Percentiles rank a stretch among this genome's conserved stretches.
phyloP scores from a whole-genome alignment of 345 rosid species.

The Brassica cretica region DNA sequence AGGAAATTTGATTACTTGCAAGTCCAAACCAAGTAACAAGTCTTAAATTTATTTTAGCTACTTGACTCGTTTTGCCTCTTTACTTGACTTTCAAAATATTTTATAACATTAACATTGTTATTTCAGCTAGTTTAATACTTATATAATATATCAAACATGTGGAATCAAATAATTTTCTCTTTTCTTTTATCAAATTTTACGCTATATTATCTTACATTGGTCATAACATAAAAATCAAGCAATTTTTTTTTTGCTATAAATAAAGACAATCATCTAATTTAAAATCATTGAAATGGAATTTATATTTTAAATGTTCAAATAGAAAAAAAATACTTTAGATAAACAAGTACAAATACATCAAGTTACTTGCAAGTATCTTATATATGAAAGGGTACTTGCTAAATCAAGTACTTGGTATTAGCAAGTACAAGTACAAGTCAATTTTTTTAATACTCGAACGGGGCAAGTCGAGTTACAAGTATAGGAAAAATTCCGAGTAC shows the following conservation, averaged over 20 bases:
- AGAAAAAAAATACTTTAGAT: too few relatives aligned
- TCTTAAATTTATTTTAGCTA: too few relatives aligned
- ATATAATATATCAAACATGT: neutral
- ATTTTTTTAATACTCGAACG: neutral
- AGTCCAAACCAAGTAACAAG: too few relatives aligned
- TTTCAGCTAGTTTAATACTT: neutral
- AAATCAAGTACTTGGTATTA: neutral
- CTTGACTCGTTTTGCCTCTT: neutral
- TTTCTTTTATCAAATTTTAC: too few relatives aligned
- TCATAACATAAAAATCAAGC: neutral
- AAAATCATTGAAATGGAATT: neutral
- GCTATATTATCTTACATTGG: too few relatives aligned
- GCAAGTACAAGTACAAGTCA: neutral
- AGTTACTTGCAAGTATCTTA: neutral
- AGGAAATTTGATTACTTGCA: too few relatives aligned
- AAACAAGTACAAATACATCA: neutral
- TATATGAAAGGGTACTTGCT: too few relatives aligned
- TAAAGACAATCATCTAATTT: neutral
- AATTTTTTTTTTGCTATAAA: neutral
- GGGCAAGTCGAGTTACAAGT: neutral
- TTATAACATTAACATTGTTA: neutral
- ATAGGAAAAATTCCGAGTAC: neutral
- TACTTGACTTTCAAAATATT: neutral
- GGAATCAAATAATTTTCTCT: neutral
- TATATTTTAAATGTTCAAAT: too few relatives aligned